Conservation (phyloP, 257 asterid genomes). For the Datura wrightii region DNA sequence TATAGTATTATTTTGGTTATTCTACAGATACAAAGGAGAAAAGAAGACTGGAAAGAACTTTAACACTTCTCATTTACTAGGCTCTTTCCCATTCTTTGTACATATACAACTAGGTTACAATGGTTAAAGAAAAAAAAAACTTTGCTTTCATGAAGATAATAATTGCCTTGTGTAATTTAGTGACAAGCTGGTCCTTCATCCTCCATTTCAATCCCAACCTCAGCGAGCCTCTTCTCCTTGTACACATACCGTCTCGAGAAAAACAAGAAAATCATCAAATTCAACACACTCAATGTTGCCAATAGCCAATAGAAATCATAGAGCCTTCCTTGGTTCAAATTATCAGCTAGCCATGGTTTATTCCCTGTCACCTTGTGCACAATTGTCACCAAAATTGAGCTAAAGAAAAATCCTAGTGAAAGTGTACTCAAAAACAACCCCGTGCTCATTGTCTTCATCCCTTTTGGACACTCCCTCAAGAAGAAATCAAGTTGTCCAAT, state of each 20-base stretch:
- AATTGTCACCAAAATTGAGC: slow-evolving; percentile 67
- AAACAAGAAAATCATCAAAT: slow-evolving; percentile 52
- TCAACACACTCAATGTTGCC: slow-evolving; percentile 58
- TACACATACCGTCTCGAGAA: slow-evolving; percentile 71
- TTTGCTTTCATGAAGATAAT: background rate
- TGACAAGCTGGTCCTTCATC: slow-evolving; percentile 52
- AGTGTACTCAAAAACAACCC: slow-evolving; percentile 82
- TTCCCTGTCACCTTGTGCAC: slow-evolving; percentile 65
- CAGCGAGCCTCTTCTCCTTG: slow-evolving; percentile 82
- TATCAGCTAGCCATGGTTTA: slow-evolving; percentile 80
- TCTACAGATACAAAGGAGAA: background rate
- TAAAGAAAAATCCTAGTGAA: slow-evolving; percentile 70
- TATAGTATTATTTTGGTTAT: slow-evolving; percentile 15
- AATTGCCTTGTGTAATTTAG: slow-evolving; percentile 27
- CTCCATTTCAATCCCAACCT: slow-evolving; percentile 67
- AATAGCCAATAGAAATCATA: slow-evolving; percentile 79
- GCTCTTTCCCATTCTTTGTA: slow-evolving; percentile 18
- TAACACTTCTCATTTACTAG: background rate
- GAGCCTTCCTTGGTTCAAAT: slow-evolving; percentile 72
- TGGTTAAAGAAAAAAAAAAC: background rate
- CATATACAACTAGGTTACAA: slow-evolving; percentile 21
- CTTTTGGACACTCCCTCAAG: slow-evolving; percentile 78
- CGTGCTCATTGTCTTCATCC: slow-evolving; percentile 92
- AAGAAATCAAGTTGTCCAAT: slow-evolving; percentile 92
- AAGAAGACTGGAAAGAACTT: slow-evolving; percentile 8